Evolutionary conservation across 176 grass and related monocot species (phyloP), one percentile per base, ranked within the genome.

Genomic region (Raddia guianensis): DNA sequence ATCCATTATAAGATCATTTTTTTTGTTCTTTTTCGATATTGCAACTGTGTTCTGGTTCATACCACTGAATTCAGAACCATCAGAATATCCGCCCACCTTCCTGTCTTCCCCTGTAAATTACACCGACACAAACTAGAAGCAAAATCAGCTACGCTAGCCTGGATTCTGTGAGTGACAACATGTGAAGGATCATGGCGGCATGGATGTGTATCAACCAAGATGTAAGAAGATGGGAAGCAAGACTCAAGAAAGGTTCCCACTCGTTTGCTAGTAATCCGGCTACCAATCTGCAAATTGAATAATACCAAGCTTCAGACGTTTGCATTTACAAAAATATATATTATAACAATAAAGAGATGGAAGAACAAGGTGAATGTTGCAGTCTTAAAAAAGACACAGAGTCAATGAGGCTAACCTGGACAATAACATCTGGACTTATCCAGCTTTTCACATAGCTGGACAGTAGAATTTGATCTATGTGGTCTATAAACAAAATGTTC

Each of bases 111-210:
- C 74, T 85, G 66, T 20, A 92, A 80, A 85, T 85, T 56, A 80
- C 66, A 74, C 64, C 71, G 72, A 72, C 50, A 57, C 66, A 94
- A 73, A 83, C 77, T 79, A 75, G 85, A 80, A 67, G 90, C 85
- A 81, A 94, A 98, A 63, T 94, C 90, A 75, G 81, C 16, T 83
- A 98, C 59, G 71, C 81, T 87, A 76, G 87, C 81, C 84, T 98
- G 92, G 75, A 98, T 81, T 84, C 95, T 83, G 77, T 91, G 90
- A 81, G 89, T 94, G 44, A 98, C 86, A 79, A 98, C 75, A 86
- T 98, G 95, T 86, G 90, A 94, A 87, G 95, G 92, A 90, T 98
- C 95, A 78, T 98, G 95, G 66, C 92, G 92, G 55, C 79, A 91
- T 19, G 95, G 92, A 75, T 94, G 91, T 18, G 76, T 78, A 74